Conservation (phyloP, 805 yeast species). For the Teunomyces gatunensis region DNA sequence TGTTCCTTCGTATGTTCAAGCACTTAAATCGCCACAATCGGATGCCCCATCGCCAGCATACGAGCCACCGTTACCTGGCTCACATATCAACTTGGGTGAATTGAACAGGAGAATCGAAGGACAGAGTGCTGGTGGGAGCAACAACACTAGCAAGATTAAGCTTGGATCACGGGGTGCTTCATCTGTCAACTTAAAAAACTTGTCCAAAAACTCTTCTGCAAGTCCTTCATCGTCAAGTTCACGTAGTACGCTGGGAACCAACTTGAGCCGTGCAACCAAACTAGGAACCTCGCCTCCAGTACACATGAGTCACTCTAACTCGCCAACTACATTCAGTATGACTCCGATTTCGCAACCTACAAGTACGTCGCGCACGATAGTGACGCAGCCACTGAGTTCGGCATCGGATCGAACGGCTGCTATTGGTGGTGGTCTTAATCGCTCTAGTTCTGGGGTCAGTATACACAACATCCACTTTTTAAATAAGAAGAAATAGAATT, state of each 20-base stretch:
- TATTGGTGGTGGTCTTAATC: constrained; percentile 10
- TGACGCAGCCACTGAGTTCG: constrained; percentile 25
- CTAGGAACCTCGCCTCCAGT: constrained; percentile 4
- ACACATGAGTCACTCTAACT: not conserved
- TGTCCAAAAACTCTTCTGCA: constrained; percentile 17
- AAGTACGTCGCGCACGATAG: not conserved
- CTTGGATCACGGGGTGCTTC: constrained; percentile 26
- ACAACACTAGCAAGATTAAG: constrained; percentile 10
- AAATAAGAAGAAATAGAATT: constrained; percentile 26
- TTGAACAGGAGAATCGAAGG: constrained; percentile 27
- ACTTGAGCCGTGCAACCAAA: constrained; percentile 14
- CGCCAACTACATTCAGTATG: constrained; percentile 10
- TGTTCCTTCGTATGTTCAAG: constrained; percentile 85
- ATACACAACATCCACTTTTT: constrained; percentile 31
- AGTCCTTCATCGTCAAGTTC: constrained; percentile 42
- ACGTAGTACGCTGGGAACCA: constrained; percentile 34
- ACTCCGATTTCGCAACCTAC: constrained; percentile 7
- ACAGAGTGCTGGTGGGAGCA: constrained; percentile 2
- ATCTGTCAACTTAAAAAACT: constrained; percentile 21
- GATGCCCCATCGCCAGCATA: constrained; percentile 71
- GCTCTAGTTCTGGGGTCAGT: constrained; percentile 22
- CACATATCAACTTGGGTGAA: constrained; percentile 33
- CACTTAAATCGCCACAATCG: constrained; percentile 52
- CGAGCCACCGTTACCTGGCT: constrained; percentile 48
- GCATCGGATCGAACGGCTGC: constrained; percentile 32